phyloP scores from a whole-genome alignment of 441 rosid genomes.

The Melastoma candidum region DNA sequence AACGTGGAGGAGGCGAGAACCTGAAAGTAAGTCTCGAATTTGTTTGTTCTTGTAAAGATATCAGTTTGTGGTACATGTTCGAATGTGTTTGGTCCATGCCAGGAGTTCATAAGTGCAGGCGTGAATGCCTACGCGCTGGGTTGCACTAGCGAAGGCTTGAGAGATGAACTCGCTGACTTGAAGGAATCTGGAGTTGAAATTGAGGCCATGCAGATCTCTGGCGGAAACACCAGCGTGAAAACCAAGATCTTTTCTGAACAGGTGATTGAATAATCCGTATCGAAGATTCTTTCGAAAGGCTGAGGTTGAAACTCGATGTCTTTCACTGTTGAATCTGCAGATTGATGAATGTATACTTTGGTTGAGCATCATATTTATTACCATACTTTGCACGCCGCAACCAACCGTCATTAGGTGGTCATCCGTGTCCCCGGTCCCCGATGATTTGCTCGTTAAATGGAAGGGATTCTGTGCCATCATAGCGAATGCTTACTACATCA shows the following conservation, averaged over 20 bases:
- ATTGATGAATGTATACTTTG: constrained; percentile 79
- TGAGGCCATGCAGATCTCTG: constrained; percentile 44
- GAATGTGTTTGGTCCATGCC: background rate
- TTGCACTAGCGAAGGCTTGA: constrained; percentile 68
- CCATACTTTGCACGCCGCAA: constrained; percentile 90
- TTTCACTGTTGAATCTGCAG: constrained; percentile 22
- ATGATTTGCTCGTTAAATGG: constrained; percentile 50
- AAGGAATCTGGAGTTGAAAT: constrained; percentile 61
- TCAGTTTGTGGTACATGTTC: background rate
- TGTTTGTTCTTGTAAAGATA: constrained; percentile 6
- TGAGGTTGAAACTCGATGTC: background rate
- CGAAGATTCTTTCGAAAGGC: background rate
- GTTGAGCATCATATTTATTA: constrained; percentile 84
- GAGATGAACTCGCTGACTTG: constrained; percentile 61
- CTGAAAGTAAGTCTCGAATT: constrained; percentile 46
- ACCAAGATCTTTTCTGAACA: constrained; percentile 51
- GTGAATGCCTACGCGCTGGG: constrained; percentile 87
- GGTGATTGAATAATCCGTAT: constrained; percentile 22
- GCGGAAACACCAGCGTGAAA: constrained; percentile 59
- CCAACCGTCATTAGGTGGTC: constrained; percentile 90
- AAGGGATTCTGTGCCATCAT: constrained; percentile 88
- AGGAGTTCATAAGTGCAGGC: constrained; percentile 84
- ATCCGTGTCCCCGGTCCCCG: constrained; percentile 51
- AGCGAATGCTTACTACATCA: constrained; percentile 71
- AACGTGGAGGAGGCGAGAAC: constrained; percentile 91